Conservation (phyloP, 1,139 yeast genomes). For the Zygosaccharomyces pseudobailii region DNA sequence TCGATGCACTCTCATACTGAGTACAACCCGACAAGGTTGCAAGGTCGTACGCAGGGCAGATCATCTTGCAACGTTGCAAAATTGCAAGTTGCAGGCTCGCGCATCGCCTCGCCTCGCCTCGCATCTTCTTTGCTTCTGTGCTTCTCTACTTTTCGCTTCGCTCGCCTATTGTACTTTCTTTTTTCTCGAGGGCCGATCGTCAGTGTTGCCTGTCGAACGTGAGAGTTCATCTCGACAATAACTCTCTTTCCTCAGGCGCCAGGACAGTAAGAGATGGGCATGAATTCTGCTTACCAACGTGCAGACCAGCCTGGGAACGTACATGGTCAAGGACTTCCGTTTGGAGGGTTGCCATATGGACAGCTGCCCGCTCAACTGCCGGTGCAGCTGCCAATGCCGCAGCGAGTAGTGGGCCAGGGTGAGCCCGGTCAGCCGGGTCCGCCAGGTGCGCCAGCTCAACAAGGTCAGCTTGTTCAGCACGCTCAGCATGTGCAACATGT, state of each 20-base stretch:
- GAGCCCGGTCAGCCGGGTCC: neutral
- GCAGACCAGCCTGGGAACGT: neutral
- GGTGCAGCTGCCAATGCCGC: neutral
- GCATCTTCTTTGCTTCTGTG: conserved; percentile 1
- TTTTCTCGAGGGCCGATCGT: neutral
- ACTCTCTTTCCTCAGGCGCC: neutral
- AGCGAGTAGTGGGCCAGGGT: too few relatives aligned
- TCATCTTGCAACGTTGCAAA: too few relatives aligned
- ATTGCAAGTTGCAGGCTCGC: neutral
- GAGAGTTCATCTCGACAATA: neutral
- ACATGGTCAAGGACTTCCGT: neutral
- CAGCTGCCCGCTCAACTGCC: neutral
- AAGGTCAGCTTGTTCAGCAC: neutral
- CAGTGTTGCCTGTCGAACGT: neutral
- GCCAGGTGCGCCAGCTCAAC: neutral
- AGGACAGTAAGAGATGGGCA: neutral
- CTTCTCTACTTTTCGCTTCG: neutral
- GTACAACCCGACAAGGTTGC: too few relatives aligned
- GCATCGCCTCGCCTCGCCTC: neutral
- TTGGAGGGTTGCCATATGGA: neutral
- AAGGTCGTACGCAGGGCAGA: too few relatives aligned
- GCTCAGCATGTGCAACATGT: too few relatives aligned
- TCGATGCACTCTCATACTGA: too few relatives aligned
- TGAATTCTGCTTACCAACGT: neutral
- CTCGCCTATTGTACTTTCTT: conserved; percentile 1